These are phyloP conservation scores for Physcomitrium patens DNA, from an alignment of 225 moss, liverwort and hornwort genomes.

Conservation along the genomic window DNA sequence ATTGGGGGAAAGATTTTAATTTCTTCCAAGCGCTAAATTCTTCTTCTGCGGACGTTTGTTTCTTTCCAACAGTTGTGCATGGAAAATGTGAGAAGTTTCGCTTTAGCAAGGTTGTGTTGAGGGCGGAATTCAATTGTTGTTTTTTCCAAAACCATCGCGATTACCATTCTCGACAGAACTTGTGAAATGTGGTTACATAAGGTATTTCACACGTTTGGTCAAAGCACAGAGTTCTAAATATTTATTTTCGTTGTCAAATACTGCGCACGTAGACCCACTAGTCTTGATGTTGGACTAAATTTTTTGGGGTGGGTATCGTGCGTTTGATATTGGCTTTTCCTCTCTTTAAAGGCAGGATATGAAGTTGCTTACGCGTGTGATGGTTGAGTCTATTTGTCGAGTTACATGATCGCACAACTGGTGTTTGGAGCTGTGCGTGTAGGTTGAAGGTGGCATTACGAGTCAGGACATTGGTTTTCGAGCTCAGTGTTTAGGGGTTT, in stretches of 20 bases:
- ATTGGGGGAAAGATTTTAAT: background rate
- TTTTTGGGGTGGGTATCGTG: background rate
- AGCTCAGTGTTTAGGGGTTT: constrained; percentile 26
- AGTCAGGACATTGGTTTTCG: background rate
- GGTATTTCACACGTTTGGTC: background rate
- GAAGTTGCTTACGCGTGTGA: background rate
- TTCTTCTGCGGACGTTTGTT: no score
- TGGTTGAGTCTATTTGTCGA: background rate
- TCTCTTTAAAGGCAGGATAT: background rate
- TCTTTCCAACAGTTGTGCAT: no score
- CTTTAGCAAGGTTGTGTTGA: background rate
- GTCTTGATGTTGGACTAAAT: background rate
- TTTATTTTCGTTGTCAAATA: background rate
- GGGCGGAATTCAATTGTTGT: background rate
- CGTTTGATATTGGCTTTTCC: background rate
- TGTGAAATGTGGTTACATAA: background rate
- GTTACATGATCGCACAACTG: background rate
- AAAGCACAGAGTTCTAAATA: background rate
- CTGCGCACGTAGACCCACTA: background rate
- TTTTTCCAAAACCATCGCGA: background rate
- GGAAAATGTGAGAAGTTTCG: background rate
- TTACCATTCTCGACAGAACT: background rate
- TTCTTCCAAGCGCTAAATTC: no score
- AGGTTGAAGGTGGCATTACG: constrained; percentile 4
- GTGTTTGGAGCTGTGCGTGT: constrained; percentile 6